A percentile compares a stretch with the other conserved stretches of the same genome.
phyloP scores from a whole-genome alignment of 306 rosid genomes.

The Casuarina equisetifolia region DNA sequence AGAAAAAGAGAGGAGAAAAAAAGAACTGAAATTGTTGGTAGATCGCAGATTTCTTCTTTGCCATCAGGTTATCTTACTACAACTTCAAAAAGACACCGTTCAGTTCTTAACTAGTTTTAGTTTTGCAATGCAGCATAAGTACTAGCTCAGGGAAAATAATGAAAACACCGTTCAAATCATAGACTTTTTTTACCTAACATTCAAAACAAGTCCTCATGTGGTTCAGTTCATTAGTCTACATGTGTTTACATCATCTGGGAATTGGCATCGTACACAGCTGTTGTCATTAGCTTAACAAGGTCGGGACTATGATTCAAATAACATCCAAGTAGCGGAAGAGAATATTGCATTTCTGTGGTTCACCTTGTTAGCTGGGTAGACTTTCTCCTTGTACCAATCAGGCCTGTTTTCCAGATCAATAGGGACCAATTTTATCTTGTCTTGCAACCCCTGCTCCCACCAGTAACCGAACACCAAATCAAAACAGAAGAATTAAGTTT shows the following conservation, averaged over 20 bases:
- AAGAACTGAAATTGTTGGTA: not conserved
- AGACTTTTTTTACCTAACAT: not conserved
- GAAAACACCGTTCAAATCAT: not conserved
- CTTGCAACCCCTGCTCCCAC: conserved; percentile 68
- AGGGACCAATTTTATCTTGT: conserved; percentile 65
- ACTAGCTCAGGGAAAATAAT: not conserved
- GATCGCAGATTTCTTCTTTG: not conserved
- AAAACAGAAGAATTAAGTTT: conserved; percentile 2
- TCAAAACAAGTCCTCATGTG: not conserved
- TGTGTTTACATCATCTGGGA: not conserved
- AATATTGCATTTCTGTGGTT: not conserved
- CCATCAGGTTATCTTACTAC: not conserved
- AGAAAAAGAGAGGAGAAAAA: not conserved
- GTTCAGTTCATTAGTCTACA: not conserved
- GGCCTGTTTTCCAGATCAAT: conserved; percentile 78
- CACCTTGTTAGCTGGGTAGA: conserved; percentile 78
- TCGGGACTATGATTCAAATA: not conserved
- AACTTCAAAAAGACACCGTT: not conserved
- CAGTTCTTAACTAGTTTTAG: not conserved
- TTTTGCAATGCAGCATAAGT: not conserved
- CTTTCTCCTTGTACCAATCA: conserved; percentile 80
- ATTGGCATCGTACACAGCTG: not conserved
- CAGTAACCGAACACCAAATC: not conserved
- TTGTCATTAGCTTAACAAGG: not conserved
- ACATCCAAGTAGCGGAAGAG: not conserved